These are phyloP conservation scores for Fusarium pininemorale DNA, from an alignment of 2,329 filamentous ascomycete species.

Conservation along the genomic window DNA sequence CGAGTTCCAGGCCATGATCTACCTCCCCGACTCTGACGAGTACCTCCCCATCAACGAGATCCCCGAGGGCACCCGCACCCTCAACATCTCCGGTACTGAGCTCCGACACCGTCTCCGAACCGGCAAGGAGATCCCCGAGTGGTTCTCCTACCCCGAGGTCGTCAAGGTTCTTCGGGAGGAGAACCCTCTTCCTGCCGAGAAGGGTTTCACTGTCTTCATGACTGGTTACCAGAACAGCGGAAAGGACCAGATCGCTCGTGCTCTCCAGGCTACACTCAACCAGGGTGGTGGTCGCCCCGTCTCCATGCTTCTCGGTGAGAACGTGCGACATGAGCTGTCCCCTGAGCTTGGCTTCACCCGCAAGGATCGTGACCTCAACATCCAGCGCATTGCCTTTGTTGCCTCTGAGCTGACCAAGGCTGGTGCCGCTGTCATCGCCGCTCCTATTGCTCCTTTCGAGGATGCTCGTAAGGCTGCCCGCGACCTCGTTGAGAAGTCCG, in stretches of 20 bases:
- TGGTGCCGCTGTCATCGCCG: conserved; percentile 93
- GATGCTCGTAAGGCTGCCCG: conserved; percentile 78
- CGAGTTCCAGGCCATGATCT: conserved; percentile 99
- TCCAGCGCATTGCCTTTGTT: conserved; percentile 95
- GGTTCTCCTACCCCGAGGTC: conserved; percentile 99
- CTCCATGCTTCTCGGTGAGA: conserved; percentile 94
- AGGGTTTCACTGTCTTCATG: conserved; percentile 98
- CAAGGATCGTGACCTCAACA: conserved; percentile 93
- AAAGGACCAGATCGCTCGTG: conserved; percentile 96
- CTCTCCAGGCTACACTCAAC: conserved; percentile 95
- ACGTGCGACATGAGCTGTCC: conserved; percentile 90
- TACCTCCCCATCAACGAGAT: conserved; percentile 95
- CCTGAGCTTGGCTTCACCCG: conserved; percentile 95
- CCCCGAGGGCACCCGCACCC: conserved; percentile 80
- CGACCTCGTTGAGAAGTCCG: conserved; percentile 86
- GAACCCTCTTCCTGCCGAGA: conserved; percentile 87
- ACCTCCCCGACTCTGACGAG: conserved; percentile 96
- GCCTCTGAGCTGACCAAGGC: conserved; percentile 93
- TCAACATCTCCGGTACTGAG: conserved; percentile 89
- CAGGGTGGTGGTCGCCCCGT: conserved; percentile 96
- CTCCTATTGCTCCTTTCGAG: conserved; percentile 95
- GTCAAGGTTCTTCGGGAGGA: conserved; percentile 96
- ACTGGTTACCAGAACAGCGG: conserved; percentile 97
- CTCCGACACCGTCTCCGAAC: conserved; percentile 90
- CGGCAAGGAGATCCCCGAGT: conserved; percentile 94